Conservation (phyloP, 495 filamentous ascomycete genomes). For the Margaritispora aquatica region DNA sequence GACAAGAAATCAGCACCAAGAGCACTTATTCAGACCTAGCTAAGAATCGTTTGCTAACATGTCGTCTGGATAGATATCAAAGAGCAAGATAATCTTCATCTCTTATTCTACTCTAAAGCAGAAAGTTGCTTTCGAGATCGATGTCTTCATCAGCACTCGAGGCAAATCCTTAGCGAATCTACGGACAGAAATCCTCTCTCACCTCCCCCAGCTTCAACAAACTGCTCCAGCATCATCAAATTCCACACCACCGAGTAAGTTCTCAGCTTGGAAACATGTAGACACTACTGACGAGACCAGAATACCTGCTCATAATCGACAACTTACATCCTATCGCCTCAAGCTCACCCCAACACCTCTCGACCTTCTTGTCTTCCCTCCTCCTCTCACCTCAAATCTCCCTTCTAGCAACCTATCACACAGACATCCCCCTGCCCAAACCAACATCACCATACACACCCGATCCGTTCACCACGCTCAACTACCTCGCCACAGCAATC, state of each 20-base stretch:
- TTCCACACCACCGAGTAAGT: slow-evolving; percentile 24
- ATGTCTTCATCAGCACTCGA: slow-evolving; percentile 57
- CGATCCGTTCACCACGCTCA: slow-evolving; percentile 60
- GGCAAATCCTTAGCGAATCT: slow-evolving; percentile 48
- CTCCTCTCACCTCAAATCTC: slow-evolving; percentile 44
- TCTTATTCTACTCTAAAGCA: slow-evolving; percentile 65
- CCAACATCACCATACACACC: slow-evolving; percentile 52
- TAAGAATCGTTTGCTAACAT: too few species aligned
- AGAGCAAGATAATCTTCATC: slow-evolving; percentile 60
- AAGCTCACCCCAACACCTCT: slow-evolving; percentile 34
- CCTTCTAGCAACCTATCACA: slow-evolving; percentile 61
- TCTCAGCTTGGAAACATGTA: neutral
- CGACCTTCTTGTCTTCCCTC: slow-evolving; percentile 47
- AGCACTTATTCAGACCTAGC: too few species aligned
- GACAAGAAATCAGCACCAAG: neutral
- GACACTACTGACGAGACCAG: slow-evolving; percentile 23
- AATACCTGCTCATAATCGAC: slow-evolving; percentile 57
- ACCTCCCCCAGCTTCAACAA: slow-evolving; percentile 28
- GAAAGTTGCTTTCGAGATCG: slow-evolving; percentile 39
- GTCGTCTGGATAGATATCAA: slow-evolving; percentile 42
- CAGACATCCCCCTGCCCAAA: slow-evolving; percentile 47
- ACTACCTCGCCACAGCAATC: slow-evolving; percentile 48
- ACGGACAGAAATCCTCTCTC: slow-evolving; percentile 51
- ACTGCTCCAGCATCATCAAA: neutral
- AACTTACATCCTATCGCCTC: slow-evolving; percentile 47